Conservation (phyloP, 208 protist species). For the Trypanosoma avium region DNA sequence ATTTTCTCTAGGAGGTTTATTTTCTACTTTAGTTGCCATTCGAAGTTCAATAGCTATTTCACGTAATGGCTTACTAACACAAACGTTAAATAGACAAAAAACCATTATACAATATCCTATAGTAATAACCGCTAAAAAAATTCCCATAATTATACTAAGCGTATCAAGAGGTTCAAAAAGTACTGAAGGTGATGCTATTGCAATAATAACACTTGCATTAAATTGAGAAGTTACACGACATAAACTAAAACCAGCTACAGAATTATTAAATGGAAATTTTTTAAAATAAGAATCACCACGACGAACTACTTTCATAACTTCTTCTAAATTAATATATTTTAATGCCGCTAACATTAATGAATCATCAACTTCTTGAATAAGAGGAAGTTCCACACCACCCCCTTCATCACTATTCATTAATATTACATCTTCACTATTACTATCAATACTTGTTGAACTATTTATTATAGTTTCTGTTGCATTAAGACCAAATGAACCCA, state of each 20-base stretch:
- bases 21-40: not conserved
- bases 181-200: not conserved
- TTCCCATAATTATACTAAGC: not conserved
- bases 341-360: not conserved
- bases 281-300: not conserved
- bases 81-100: not conserved
- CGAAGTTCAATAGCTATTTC: constrained; percentile 8
- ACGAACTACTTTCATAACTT: not conserved
- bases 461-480: not conserved
- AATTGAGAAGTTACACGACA: not conserved
- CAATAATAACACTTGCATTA: not conserved
- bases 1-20: not conserved
- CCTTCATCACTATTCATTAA: not conserved
- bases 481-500: no score
- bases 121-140: not conserved
- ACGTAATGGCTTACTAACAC: constrained; percentile 1
- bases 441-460: not conserved
- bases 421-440: not conserved
- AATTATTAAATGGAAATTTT: not conserved
- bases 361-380: constrained; percentile 4
- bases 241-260: not conserved
- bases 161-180: not conserved
- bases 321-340: constrained; percentile 2
- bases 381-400: no score
- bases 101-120: not conserved